Evolutionary conservation across 306 rosid species (phyloP).

Genomic region (Canavalia gladiata): DNA sequence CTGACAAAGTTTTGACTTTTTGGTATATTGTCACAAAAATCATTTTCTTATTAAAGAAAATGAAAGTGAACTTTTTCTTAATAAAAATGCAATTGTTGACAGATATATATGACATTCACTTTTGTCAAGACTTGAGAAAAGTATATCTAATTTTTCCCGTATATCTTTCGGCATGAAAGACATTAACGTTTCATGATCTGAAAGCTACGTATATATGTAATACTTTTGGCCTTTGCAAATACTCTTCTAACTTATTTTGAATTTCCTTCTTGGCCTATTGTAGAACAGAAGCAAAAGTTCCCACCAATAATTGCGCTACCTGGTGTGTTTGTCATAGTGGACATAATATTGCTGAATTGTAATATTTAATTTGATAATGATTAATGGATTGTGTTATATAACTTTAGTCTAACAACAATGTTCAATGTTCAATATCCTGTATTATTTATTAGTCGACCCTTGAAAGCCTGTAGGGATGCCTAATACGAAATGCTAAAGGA

Average conservation of each 20-base stretch:
- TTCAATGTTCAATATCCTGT: no score
- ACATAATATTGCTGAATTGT: neutral
- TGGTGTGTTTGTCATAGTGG: neutral
- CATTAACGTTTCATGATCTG: neutral
- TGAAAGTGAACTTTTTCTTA: neutral
- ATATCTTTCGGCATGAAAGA: neutral
- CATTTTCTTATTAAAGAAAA: slow-evolving; percentile 2
- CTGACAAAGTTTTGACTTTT: slow-evolving; percentile 18
- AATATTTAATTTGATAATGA: neutral
- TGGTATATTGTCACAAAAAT: neutral
- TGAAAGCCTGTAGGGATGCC: no score
- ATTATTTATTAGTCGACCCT: no score
- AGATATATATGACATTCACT: neutral
- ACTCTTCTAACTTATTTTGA: slow-evolving; percentile 3
- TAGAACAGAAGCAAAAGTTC: neutral
- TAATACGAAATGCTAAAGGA: no score
- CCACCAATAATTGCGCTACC: slow-evolving; percentile 24
- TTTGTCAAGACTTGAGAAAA: neutral
- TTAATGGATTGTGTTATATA: neutral
- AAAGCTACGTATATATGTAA: slow-evolving; percentile 1
- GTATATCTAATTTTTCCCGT: neutral
- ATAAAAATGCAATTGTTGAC: neutral
- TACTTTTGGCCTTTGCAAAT: neutral
- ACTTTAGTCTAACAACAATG: no score
- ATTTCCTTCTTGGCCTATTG: neutral